These are phyloP conservation scores for Neonectria punicea DNA, from an alignment of 2,329 filamentous ascomycete species.

Conservation along the genomic window DNA sequence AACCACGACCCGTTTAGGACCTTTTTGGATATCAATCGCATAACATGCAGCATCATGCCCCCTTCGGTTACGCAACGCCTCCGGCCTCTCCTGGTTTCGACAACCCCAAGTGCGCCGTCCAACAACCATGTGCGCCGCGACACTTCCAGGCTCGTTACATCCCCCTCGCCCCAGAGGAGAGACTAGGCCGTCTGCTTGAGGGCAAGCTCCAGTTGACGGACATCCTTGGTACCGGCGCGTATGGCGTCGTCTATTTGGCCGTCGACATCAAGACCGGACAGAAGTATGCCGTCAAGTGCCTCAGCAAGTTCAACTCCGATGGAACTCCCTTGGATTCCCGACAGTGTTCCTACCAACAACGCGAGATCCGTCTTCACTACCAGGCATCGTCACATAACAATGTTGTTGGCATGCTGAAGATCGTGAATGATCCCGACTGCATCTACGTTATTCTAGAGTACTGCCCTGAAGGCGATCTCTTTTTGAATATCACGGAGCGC, in stretches of 20 bases:
- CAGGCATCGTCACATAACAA: conserved; percentile 89
- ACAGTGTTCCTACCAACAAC: conserved; percentile 89
- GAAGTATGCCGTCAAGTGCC: conserved; percentile 94
- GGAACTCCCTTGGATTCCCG: conserved; percentile 80
- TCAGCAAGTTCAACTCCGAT: conserved; percentile 87
- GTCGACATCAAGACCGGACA: conserved; percentile 83
- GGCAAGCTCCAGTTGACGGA: conserved; percentile 84
- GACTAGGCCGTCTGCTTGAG: conserved; percentile 85
- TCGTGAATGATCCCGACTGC: conserved; percentile 90
- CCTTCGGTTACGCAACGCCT: conserved; percentile 67
- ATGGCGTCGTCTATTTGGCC: conserved; percentile 94
- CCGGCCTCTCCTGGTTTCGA: conserved; percentile 67
- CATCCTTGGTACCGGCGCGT: conserved; percentile 92
- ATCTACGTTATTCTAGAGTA: conserved; percentile 97
- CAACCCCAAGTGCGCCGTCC: conserved; percentile 57
- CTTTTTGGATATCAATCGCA: conserved; percentile 47
- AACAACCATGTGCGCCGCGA: conserved; percentile 51
- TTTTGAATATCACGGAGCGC: conserved; percentile 96
- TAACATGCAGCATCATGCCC: conserved; percentile 70
- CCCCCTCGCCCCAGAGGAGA: conserved; percentile 79
- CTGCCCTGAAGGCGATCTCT: conserved; percentile 95
- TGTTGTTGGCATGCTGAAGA: conserved; percentile 92
- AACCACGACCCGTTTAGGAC: conserved; percentile 31
- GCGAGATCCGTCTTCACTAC: conserved; percentile 93
- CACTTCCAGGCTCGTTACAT: conserved; percentile 59